Evolutionary conservation across 1,284 basidiomycete species (phyloP).

Genomic region (Cryptococcus wingfieldii): DNA sequence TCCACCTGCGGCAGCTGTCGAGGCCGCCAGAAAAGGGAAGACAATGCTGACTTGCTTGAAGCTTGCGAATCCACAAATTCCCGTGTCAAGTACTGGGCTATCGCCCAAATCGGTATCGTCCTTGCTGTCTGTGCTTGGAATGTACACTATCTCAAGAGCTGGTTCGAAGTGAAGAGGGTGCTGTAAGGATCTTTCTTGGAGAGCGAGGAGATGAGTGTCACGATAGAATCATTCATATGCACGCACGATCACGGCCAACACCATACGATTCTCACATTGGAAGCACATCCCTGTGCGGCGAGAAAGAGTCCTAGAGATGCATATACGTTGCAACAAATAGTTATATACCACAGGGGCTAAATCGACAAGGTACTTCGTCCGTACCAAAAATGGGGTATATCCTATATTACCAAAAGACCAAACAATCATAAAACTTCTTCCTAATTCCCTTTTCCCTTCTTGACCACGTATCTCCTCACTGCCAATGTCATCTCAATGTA

Average conservation of each 20-base stretch:
- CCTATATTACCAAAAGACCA: no score
- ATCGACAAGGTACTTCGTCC: no score
- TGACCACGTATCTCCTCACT: no score
- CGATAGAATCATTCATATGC: no score
- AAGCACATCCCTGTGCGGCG: not conserved
- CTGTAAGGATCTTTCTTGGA: constrained; percentile 53
- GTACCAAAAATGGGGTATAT: no score
- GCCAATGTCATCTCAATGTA: no score
- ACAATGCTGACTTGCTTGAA: constrained; percentile 8
- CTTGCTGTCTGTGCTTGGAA: constrained; percentile 93
- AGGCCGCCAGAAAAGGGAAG: not conserved
- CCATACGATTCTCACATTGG: not conserved
- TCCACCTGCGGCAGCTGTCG: not conserved
- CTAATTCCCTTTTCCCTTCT: no score
- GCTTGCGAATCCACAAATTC: constrained; percentile 88
- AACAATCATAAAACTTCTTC: no score
- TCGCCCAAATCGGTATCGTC: constrained; percentile 80
- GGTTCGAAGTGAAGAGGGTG: constrained; percentile 89
- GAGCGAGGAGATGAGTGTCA: no score
- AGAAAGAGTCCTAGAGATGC: no score
- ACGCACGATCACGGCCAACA: not conserved
- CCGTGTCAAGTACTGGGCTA: constrained; percentile 98
- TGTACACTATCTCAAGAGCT: constrained; percentile 91
- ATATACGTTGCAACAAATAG: no score
- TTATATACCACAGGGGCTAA: no score